Evolutionary conservation across 768 basidiomycete genomes (phyloP).

Genomic region (Pulveroboletus frians): DNA sequence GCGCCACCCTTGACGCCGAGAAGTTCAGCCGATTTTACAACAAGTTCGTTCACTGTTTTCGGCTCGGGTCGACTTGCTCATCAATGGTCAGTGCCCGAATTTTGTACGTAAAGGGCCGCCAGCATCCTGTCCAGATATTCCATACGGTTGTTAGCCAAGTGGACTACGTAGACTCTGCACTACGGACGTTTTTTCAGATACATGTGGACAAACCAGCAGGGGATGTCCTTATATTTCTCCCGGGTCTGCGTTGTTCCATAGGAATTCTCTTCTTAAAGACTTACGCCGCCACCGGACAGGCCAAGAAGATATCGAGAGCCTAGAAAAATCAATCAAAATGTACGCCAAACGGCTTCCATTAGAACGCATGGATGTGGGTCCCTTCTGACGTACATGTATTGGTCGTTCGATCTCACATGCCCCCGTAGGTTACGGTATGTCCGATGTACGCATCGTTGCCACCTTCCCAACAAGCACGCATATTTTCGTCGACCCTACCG

Average conservation of each 20-base stretch:
- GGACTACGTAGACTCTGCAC: slow-evolving; percentile 85
- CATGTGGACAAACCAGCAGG: slow-evolving; percentile 76
- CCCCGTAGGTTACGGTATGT: slow-evolving; percentile 59
- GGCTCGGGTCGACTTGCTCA: slow-evolving; percentile 1
- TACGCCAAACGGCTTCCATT: slow-evolving; percentile 66
- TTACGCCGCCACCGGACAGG: slow-evolving; percentile 39
- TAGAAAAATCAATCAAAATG: slow-evolving; percentile 68
- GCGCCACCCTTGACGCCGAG: slow-evolving; percentile 93
- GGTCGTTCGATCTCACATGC: neutral
- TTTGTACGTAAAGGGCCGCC: slow-evolving; percentile 87
- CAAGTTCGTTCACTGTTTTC: slow-evolving; percentile 46
- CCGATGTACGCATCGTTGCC: slow-evolving; percentile 88
- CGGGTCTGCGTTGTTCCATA: slow-evolving; percentile 44
- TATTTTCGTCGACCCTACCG: slow-evolving; percentile 62
- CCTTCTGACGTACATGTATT: neutral
- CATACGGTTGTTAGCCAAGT: slow-evolving; percentile 67
- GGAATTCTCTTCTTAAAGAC: neutral
- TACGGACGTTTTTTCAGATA: slow-evolving; percentile 93
- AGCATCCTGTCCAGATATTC: slow-evolving; percentile 84
- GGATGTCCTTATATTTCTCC: slow-evolving; percentile 91
- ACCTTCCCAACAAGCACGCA: slow-evolving; percentile 67
- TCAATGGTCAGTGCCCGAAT: slow-evolving; percentile 64
- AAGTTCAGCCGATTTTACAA: slow-evolving; percentile 88
- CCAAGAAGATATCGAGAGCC: slow-evolving; percentile 93
- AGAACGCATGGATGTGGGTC: slow-evolving; percentile 45